A percentile compares a stretch with the other conserved stretches of the same genome.
Conservation (phyloP, 2,329 filamentous ascomycete species). For the Penicillium sumatraense region DNA sequence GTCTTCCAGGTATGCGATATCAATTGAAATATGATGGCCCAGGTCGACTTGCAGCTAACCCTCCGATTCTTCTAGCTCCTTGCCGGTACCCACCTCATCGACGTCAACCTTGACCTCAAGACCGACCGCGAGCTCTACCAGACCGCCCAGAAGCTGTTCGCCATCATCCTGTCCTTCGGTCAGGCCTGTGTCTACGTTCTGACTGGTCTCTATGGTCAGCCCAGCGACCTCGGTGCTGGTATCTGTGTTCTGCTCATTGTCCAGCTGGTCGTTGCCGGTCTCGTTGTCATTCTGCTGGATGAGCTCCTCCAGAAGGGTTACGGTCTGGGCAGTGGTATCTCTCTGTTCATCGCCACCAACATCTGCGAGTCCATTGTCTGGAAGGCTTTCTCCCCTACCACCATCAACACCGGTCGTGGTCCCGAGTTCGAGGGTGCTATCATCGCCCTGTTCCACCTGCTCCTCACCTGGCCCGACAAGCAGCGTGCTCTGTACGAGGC, state of each 20-base stretch:
- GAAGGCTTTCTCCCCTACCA: slow-evolving; percentile 99
- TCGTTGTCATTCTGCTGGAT: slow-evolving; percentile 98
- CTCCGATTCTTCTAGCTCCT: slow-evolving; percentile 65
- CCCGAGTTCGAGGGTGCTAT: slow-evolving; percentile 99
- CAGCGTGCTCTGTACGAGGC: slow-evolving; percentile 96
- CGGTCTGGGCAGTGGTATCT: slow-evolving; percentile 96
- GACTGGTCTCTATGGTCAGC: slow-evolving; percentile 95
- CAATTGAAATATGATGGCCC: not conserved
- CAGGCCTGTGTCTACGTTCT: slow-evolving; percentile 98
- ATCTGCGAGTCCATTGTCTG: slow-evolving; percentile 99
- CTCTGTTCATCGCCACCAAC: slow-evolving; percentile 99
- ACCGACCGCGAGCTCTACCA: slow-evolving; percentile 99
- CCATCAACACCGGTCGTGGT: slow-evolving; percentile 98
- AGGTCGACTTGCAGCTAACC: slow-evolving; percentile 20
- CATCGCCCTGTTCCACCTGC: slow-evolving; percentile 95
- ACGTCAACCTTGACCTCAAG: slow-evolving; percentile 99
- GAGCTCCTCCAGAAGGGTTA: slow-evolving; percentile 99
- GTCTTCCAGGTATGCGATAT: slow-evolving; percentile 77
- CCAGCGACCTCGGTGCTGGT: slow-evolving; percentile 93
- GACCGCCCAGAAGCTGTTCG: slow-evolving; percentile 98
- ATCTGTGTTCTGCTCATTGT: slow-evolving; percentile 98
- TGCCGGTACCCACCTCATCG: slow-evolving; percentile 98
- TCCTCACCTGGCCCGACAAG: slow-evolving; percentile 99
- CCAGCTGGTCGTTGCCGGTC: slow-evolving; percentile 93
- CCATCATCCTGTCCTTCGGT: slow-evolving; percentile 95